These are phyloP conservation scores for Jatropha curcas DNA, from an alignment of 345 rosid genomes.

Conservation along the genomic window DNA sequence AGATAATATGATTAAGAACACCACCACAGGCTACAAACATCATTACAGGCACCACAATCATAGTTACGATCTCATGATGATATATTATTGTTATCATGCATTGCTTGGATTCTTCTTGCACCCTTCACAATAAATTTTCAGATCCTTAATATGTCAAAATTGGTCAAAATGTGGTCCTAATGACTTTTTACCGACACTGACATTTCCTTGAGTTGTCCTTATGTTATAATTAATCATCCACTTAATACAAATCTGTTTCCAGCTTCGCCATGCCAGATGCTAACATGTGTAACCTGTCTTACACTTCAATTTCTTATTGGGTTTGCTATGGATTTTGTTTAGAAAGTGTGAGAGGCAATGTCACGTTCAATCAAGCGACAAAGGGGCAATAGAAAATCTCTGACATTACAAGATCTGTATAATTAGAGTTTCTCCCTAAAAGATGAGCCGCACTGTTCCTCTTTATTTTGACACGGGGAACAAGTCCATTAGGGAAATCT, in stretches of 20 bases:
- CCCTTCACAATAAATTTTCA: background rate
- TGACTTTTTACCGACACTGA: background rate
- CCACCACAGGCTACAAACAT: slow-evolving; percentile 24
- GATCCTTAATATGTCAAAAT: background rate
- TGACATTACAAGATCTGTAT: background rate
- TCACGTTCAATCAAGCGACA: background rate
- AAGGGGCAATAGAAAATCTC: background rate
- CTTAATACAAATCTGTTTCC: background rate
- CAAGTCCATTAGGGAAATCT: background rate
- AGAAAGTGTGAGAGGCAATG: background rate
- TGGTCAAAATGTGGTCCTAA: background rate
- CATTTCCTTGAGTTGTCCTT: background rate
- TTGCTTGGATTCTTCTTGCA: background rate
- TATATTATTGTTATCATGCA: background rate
- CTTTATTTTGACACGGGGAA: background rate
- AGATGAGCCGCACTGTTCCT: background rate
- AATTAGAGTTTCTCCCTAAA: background rate
- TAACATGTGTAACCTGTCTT: background rate
- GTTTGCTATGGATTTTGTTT: background rate
- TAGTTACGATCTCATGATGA: slow-evolving; percentile 9
- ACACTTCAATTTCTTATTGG: background rate
- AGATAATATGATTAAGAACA: slow-evolving; percentile 34
- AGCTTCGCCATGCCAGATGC: background rate
- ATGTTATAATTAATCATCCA: background rate
- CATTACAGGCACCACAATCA: slow-evolving; percentile 18